Conservation (phyloP, 2,329 filamentous ascomycete genomes). For the Diaporthe vexans region DNA sequence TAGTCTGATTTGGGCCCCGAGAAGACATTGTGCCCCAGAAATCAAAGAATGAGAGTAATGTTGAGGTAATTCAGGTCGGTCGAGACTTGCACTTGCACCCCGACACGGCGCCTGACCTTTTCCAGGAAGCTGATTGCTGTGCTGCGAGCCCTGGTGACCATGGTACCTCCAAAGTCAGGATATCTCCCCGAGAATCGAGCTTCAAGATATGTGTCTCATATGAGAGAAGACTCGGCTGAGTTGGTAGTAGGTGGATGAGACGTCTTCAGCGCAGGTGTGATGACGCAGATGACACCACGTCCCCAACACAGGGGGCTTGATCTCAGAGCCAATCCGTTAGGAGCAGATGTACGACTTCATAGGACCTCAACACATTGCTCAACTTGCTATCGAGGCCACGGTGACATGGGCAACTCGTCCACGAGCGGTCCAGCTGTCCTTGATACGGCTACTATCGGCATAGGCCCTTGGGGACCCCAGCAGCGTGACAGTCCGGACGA, state of each 20-base stretch:
- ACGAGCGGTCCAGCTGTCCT: not conserved
- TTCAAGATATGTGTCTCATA: not conserved
- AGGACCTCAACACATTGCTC: not conserved
- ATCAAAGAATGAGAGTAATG: too few relatives aligned
- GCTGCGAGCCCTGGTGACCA: not conserved
- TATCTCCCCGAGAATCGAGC: not conserved
- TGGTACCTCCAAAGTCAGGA: not conserved
- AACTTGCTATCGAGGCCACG: not conserved
- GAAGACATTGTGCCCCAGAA: too few relatives aligned
- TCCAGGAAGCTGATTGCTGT: not conserved
- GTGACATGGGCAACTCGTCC: not conserved
- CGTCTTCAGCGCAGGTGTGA: not conserved
- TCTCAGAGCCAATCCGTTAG: not conserved
- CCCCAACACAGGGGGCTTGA: not conserved
- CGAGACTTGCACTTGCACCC: not conserved
- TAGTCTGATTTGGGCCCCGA: too few relatives aligned
- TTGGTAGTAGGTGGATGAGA: not conserved
- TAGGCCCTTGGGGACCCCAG: not conserved
- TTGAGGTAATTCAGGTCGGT: not conserved
- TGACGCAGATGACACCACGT: too few relatives aligned
- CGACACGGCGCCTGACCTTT: not conserved
- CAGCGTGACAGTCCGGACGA: slow-evolving; percentile 5
- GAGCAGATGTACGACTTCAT: not conserved
- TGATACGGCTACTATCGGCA: slow-evolving; percentile 26
- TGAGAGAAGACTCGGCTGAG: not conserved